phyloP scores from a whole-genome alignment of 2,329 filamentous ascomycete species.

The Trichoderma atrobrunneum region DNA sequence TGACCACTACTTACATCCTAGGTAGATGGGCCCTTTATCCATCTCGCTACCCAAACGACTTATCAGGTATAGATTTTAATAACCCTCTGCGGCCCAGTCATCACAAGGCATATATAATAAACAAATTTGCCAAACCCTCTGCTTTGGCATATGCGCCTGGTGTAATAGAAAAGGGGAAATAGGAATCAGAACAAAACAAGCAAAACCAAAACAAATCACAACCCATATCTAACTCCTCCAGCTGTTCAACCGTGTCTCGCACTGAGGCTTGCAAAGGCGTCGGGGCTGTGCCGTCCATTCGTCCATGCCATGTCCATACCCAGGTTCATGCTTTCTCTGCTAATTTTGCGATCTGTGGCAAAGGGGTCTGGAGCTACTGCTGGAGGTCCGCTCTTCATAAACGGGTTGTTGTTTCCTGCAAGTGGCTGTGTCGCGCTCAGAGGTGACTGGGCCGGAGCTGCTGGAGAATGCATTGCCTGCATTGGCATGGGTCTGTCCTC shows the following conservation, averaged over 20 bases:
- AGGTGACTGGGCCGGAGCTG: conserved; percentile 26
- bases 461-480: conserved; percentile 29
- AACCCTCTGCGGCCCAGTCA: conserved; percentile 4
- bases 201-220: not conserved
- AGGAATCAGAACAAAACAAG: conserved; percentile 1
- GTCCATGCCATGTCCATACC: conserved; percentile 63
- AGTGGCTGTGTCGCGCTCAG: conserved; percentile 35
- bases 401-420: conserved; percentile 57
- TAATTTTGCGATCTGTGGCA: conserved; percentile 38
- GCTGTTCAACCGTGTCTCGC: conserved; percentile 49
- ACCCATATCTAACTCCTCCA: not conserved
- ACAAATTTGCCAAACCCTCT: conserved; percentile 14
- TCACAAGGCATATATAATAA: conserved; percentile 14
- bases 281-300: conserved; percentile 72
- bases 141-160: conserved; percentile 16
- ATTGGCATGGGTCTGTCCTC: conserved; percentile 29
- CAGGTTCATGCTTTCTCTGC: conserved; percentile 68
- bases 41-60: conserved; percentile 18
- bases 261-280: conserved; percentile 75
- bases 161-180: conserved; percentile 1
- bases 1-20: conserved; percentile 14
- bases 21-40: conserved; percentile 6
- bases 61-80: conserved; percentile 10
- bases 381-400: conserved; percentile 39
- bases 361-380: conserved; percentile 43